Evolutionary conservation across 352 stramenopile species (phyloP).

Genomic region (Globisporangium nunn): DNA sequence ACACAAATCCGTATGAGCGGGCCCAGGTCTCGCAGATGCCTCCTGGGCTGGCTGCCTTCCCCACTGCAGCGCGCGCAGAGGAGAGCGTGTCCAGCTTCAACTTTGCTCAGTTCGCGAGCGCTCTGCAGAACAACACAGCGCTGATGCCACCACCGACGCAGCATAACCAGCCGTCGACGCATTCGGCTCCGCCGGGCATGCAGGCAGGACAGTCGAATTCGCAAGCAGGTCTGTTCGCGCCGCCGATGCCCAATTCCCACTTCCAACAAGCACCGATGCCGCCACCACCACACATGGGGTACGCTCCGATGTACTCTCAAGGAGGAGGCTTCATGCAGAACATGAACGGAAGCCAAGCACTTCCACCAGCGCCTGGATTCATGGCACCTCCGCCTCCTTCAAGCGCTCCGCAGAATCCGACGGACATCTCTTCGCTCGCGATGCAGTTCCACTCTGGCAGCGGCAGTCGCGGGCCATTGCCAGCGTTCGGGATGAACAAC

Average conservation of each 20-base stretch:
- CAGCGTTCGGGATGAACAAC: conserved; percentile 20
- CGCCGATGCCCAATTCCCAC: conserved; percentile 17
- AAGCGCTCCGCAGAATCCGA: conserved; percentile 14
- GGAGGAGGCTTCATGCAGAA: conserved; percentile 17
- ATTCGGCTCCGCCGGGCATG: conserved; percentile 1
- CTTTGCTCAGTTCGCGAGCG: conserved; percentile 38
- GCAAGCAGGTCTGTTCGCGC: conserved; percentile 5
- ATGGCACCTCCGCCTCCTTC: conserved; percentile 20
- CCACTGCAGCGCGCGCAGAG: conserved; percentile 6
- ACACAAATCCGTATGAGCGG: not conserved
- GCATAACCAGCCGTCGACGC: conserved; percentile 7
- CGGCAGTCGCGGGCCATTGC: conserved; percentile 7
- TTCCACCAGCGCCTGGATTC: conserved; percentile 2
- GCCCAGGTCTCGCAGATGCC: conserved; percentile 6
- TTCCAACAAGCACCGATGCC: conserved; percentile 12
- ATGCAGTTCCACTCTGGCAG: conserved; percentile 67
- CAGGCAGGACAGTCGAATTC: not conserved
- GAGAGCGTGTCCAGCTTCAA: conserved; percentile 23
- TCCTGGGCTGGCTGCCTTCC: conserved; percentile 18
- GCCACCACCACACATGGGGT: conserved; percentile 2
- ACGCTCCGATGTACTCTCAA: conserved; percentile 22
- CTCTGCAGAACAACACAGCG: conserved; percentile 22
- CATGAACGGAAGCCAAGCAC: conserved; percentile 16
- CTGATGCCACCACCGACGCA: not conserved
- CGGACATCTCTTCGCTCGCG: conserved; percentile 60